Conservation (phyloP, 768 basidiomycete species). For the Tulasnella sp. region DNA sequence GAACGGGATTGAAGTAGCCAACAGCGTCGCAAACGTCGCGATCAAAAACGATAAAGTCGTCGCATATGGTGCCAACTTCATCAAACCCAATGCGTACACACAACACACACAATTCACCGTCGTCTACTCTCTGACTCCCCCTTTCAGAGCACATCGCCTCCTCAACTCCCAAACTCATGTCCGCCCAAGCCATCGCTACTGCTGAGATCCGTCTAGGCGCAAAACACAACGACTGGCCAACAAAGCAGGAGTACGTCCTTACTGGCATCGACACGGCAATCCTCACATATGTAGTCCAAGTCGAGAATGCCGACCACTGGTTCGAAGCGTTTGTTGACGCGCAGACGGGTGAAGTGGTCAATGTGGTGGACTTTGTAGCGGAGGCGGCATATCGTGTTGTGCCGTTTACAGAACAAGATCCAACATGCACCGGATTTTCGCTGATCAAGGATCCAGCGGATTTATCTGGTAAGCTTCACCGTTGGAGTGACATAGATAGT, state of each 20-base stretch:
- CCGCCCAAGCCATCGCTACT: slow-evolving; percentile 28
- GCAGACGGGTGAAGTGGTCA: slow-evolving; percentile 37
- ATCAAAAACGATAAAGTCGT: slow-evolving; percentile 33
- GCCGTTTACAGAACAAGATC: slow-evolving; percentile 38
- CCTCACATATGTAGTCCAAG: slow-evolving; percentile 33
- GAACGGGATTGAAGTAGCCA: slow-evolving; percentile 29
- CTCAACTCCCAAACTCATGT: slow-evolving; percentile 29
- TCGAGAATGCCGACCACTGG: slow-evolving; percentile 37
- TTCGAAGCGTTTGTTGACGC: slow-evolving; percentile 49
- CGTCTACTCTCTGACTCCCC: background rate
- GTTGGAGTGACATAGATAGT: too few relatives aligned
- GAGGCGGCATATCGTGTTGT: slow-evolving; percentile 38
- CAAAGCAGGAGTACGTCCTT: slow-evolving; percentile 29
- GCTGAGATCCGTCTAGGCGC: slow-evolving; percentile 32
- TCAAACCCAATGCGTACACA: slow-evolving; percentile 29
- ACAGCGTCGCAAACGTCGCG: slow-evolving; percentile 36
- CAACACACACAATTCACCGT: too few relatives aligned
- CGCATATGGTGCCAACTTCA: slow-evolving; percentile 37
- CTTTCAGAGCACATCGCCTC: slow-evolving; percentile 23
- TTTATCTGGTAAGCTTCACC: too few relatives aligned
- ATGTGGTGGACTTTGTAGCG: slow-evolving; percentile 41
- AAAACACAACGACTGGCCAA: slow-evolving; percentile 15
- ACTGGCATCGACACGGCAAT: slow-evolving; percentile 30
- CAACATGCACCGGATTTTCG: slow-evolving; percentile 38
- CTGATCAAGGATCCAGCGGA: slow-evolving; percentile 42